A percentile compares a stretch with the other conserved stretches of the same genome.
phyloP scores from a whole-genome alignment of 2,329 filamentous ascomycete species.

The Parasarocladium wereldwijsianum region DNA sequence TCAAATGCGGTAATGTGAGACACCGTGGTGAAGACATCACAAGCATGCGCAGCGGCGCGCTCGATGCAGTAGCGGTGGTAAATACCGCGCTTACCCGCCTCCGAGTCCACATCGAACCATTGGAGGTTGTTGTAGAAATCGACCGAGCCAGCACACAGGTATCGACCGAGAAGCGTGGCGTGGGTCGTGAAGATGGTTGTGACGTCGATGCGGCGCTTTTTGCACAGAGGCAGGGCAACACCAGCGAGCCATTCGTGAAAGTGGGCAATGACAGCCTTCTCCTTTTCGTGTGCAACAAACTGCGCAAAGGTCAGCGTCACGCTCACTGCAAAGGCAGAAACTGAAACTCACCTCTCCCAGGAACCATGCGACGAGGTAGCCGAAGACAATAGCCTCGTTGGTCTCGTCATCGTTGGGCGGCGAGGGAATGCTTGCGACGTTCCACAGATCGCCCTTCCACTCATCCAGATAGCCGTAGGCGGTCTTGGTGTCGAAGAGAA shows the following conservation, averaged over 20 bases:
- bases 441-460: slow-evolving; percentile 96
- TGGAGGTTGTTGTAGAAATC: slow-evolving; percentile 99
- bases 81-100: slow-evolving; percentile 94
- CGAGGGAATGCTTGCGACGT: slow-evolving; percentile 81
- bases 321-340: background rate
- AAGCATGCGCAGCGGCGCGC: slow-evolving; percentile 77
- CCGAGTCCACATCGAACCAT: slow-evolving; percentile 88
- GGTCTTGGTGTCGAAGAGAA: slow-evolving; percentile 89
- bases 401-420: slow-evolving; percentile 87
- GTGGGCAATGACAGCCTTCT: slow-evolving; percentile 85
- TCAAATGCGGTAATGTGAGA: slow-evolving; percentile 98
- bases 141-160: slow-evolving; percentile 91
- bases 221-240: slow-evolving; percentile 80
- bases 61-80: slow-evolving; percentile 99
- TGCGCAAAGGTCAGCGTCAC: slow-evolving; percentile 20
- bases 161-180: slow-evolving; percentile 85
- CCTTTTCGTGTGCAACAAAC: slow-evolving; percentile 90
- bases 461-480: slow-evolving; percentile 85
- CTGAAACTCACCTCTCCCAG: slow-evolving; percentile 65
- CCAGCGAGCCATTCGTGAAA: slow-evolving; percentile 98
- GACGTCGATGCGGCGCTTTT: slow-evolving; percentile 87
- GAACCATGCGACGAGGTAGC: slow-evolving; percentile 96
- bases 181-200: slow-evolving; percentile 99
- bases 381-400: slow-evolving; percentile 94
- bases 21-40: slow-evolving; percentile 96